Base-by-base conservation (phyloP, 2,329 filamentous ascomycete genomes). In the Calonectria pteridis region DNA sequence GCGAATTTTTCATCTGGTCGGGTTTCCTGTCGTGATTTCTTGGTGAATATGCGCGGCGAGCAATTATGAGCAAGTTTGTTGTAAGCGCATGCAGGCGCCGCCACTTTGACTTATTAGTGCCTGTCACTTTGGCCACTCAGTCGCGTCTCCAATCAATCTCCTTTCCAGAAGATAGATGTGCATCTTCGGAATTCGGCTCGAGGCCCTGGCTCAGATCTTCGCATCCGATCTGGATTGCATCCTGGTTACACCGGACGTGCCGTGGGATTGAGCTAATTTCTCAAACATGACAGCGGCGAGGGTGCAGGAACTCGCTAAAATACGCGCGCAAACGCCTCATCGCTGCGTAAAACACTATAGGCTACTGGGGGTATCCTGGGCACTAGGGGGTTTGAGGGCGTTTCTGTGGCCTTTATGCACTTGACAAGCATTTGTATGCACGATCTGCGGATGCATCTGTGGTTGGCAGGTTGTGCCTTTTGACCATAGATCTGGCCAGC, bases 1-100 rank as follows among this genome's bases (percentile, higher is more conserved):
- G 31, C 10, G 43, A 28, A 6, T 28, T 26, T 66, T 26, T 40
- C 4, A n/a, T 14, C n/a, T 50, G 31, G 11, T 14, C 46, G 16
- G 16, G 51, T 31, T 64, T 11, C 10, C 31, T 46, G 10, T 63
- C 6, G 29, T n/a, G 33, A 58, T 31, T 20, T 40, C 20, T 28
- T 35, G 26, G 28, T 23, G 35, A 70, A 23, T 51, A 58, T 26
- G 46, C 20, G 16, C 35, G 14, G 35, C 33, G 69, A 67, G 69
- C 63, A 46, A 67, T 64, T 71, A 71, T 71, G 63, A 67, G 69
- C 63, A 67, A 62, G 69, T 71, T 71, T 67, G 26, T 62, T 55
- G 49, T 18, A 71, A 49, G 37, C 62, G 29, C 13, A 66, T 50
- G 28, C 50, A 28, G 53, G 46, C 18, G 40, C 62, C 62, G 46